A percentile compares a stretch with the other conserved stretches of the same genome.
These are phyloP conservation scores for Suhomyces kilbournensis DNA, from an alignment of 805 yeast species.

Conservation along the genomic window DNA sequence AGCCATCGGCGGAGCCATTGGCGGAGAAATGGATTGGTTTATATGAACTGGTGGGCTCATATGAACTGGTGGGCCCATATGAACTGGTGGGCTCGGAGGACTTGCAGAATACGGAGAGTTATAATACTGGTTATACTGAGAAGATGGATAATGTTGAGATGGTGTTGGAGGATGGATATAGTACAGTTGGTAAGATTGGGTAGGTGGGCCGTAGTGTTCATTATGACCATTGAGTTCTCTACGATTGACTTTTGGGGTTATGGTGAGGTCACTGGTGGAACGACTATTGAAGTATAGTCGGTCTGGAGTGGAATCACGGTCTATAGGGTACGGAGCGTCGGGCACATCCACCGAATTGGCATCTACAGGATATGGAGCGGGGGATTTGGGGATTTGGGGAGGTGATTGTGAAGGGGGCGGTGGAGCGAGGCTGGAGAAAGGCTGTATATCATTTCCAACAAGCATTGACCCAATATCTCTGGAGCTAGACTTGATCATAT, in stretches of 20 bases:
- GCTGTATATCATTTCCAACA: too few relatives aligned
- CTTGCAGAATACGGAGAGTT: too few relatives aligned
- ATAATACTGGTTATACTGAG: not conserved
- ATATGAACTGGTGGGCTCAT: too few relatives aligned
- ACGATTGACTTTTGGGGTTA: not conserved
- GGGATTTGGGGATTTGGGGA: not conserved
- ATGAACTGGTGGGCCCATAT: too few relatives aligned
- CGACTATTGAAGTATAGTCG: not conserved
- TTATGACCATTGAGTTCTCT: not conserved
- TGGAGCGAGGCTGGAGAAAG: not conserved
- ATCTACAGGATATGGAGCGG: conserved; percentile 2
- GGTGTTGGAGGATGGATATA: not conserved
- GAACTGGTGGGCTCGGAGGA: too few relatives aligned
- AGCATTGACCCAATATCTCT: too few relatives aligned
- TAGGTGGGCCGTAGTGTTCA: not conserved
- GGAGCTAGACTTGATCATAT: too few relatives aligned
- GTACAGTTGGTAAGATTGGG: not conserved
- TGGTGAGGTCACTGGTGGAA: not conserved
- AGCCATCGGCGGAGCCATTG: not conserved
- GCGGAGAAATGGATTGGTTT: not conserved
- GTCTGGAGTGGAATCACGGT: not conserved
- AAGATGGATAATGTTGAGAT: not conserved
- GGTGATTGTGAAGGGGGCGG: conserved; percentile 2
- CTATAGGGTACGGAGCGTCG: not conserved
- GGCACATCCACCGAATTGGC: not conserved